These are phyloP conservation scores for Cladosporium sp. DNA, from an alignment of 2,329 filamentous ascomycete genomes.

Conservation along the genomic window DNA sequence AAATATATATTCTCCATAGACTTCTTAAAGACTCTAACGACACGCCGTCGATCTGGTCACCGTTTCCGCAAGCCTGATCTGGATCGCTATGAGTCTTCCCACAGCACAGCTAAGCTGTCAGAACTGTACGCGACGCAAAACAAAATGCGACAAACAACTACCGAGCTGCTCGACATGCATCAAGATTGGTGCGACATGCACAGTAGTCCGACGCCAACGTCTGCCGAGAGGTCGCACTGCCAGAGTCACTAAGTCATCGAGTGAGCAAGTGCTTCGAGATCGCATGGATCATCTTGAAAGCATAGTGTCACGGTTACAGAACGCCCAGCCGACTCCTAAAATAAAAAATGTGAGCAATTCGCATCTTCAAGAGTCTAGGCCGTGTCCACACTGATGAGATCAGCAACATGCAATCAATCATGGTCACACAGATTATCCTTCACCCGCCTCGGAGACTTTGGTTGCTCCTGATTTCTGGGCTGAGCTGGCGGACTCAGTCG, in stretches of 20 bases:
- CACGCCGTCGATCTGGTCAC: neutral
- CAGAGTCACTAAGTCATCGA: neutral
- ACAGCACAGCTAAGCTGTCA: constrained; percentile 6
- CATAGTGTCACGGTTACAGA: neutral
- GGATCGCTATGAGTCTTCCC: neutral
- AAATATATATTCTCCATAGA: neutral
- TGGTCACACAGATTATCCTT: neutral
- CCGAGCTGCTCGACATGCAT: constrained; percentile 7
- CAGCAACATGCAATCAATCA: neutral
- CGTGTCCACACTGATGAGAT: neutral
- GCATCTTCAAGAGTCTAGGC: neutral
- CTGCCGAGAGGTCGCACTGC: neutral
- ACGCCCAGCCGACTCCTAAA: neutral
- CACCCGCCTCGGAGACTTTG: neutral
- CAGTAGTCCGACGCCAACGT: neutral
- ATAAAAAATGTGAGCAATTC: neutral
- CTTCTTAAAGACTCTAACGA: neutral
- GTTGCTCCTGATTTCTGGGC: constrained; percentile 2
- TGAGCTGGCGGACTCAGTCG: constrained; percentile 2
- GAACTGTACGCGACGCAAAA: constrained; percentile 1
- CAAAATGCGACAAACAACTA: constrained; percentile 4
- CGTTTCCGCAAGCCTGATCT: neutral
- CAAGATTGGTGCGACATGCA: neutral
- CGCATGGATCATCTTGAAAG: neutral
- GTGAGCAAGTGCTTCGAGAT: neutral